phyloP scores from a whole-genome alignment of 768 basidiomycete species.

The Galerina sulciceps region DNA sequence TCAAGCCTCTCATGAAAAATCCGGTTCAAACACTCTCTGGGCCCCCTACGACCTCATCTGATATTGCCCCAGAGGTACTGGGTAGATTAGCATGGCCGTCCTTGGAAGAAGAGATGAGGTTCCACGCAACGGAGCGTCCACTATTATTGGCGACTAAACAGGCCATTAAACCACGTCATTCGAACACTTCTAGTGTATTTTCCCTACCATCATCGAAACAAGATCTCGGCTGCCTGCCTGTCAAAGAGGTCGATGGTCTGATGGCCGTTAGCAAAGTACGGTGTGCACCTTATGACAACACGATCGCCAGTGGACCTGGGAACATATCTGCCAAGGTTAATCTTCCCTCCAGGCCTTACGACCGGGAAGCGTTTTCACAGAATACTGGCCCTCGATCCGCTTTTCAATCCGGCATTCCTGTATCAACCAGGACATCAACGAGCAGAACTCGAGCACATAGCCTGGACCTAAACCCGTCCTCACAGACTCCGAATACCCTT shows the following conservation, averaged over 20 bases:
- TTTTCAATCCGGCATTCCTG: slow-evolving; percentile 1
- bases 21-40: not conserved
- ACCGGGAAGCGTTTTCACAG: not conserved
- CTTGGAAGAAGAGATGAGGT: slow-evolving; percentile 6
- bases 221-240: not conserved
- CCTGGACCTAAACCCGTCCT: not conserved
- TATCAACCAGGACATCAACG: not conserved
- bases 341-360: slow-evolving; percentile 2
- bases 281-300: not conserved
- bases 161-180: not conserved
- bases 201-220: not conserved
- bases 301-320: not conserved
- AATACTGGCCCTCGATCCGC: not conserved
- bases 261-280: slow-evolving; percentile 1
- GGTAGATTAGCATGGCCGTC: slow-evolving; percentile 6
- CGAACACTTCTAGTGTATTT: not conserved
- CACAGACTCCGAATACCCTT: not conserved
- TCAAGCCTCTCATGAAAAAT: not conserved
- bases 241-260: not conserved
- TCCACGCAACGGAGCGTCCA: not conserved
- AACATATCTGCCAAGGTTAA: not conserved
- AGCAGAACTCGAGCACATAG: not conserved
- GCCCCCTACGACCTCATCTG: not conserved
- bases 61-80: not conserved
- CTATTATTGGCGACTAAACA: not conserved